Evolutionary conservation across 495 filamentous ascomycete genomes (phyloP).

Genomic region (Darksidea phi): DNA sequence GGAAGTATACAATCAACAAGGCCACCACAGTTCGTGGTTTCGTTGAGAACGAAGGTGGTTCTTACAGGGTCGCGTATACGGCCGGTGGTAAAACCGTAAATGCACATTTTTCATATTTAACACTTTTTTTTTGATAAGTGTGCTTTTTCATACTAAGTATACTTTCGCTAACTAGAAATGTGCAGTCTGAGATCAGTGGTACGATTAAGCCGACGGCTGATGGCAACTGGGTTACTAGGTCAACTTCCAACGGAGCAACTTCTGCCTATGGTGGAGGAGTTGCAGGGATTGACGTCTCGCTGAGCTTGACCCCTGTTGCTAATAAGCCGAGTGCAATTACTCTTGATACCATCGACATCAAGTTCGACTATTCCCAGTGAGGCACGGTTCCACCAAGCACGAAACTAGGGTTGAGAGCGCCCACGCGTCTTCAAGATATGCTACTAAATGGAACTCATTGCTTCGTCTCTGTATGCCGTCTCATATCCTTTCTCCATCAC

Average conservation of each 20-base stretch:
- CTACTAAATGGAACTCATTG: too few relatives aligned
- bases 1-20: constrained; percentile 29
- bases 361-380: constrained; percentile 13
- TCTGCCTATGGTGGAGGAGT: constrained; percentile 17
- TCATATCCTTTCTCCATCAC: too few relatives aligned
- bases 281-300: constrained; percentile 1
- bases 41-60: neutral
- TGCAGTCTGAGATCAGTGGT: constrained; percentile 3
- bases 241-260: neutral
- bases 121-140: too few relatives aligned
- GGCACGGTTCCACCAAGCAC: neutral
- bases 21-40: constrained; percentile 9
- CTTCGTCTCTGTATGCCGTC: too few relatives aligned
- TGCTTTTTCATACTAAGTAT: neutral
- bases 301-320: neutral
- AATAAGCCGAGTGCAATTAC: neutral
- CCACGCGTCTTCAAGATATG: neutral
- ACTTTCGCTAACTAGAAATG: neutral
- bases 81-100: constrained; percentile 6
- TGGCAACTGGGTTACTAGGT: neutral
- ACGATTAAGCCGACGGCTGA: neutral
- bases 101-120: neutral
- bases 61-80: neutral
- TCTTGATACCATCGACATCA: constrained; percentile 13
- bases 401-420: neutral